Evolutionary conservation across 192 early-diverging fungal genomes (phyloP).

Genomic region (Linnemannia schmuckeri): DNA sequence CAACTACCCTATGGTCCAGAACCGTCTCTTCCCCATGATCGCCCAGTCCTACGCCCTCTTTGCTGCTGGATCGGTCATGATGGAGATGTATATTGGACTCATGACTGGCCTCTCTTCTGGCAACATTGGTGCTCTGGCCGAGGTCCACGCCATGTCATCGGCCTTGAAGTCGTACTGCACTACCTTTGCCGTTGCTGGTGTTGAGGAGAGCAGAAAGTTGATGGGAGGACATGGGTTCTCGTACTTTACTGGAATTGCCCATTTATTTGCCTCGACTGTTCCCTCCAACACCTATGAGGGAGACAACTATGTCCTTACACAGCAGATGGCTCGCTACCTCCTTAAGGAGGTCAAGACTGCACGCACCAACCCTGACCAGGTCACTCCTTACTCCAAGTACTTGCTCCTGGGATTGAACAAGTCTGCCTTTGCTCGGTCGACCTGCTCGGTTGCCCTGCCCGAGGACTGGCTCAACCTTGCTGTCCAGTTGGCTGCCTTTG

Average conservation of each 20-base stretch:
- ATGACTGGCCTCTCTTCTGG: constrained; percentile 65
- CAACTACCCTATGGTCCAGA: constrained; percentile 60
- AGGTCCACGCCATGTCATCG: constrained; percentile 84
- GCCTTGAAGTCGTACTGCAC: constrained; percentile 79
- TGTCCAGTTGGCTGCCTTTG: constrained; percentile 58
- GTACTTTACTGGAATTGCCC: constrained; percentile 73
- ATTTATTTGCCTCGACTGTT: constrained; percentile 73
- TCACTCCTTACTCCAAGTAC: constrained; percentile 30
- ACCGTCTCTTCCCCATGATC: constrained; percentile 60
- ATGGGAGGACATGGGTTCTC: constrained; percentile 84
- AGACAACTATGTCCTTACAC: constrained; percentile 85
- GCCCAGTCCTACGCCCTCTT: constrained; percentile 63
- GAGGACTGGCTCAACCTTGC: constrained; percentile 54
- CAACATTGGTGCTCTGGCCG: constrained; percentile 54
- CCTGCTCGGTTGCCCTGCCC: constrained; percentile 18
- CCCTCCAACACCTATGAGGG: constrained; percentile 84
- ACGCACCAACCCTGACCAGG: constrained; percentile 20
- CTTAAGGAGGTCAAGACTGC: constrained; percentile 56
- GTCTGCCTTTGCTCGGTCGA: constrained; percentile 14
- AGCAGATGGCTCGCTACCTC: constrained; percentile 84
- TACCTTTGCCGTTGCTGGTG: constrained; percentile 68
- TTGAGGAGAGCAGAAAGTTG: constrained; percentile 76
- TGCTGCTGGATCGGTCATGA: constrained; percentile 27
- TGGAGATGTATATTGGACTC: constrained; percentile 60
- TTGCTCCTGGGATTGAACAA: constrained; percentile 18